Percentiles rank a stretch among this genome's conserved stretches.
phyloP scores from a whole-genome alignment of 2,329 filamentous ascomycete genomes.

The Stachybotrys elegans region DNA sequence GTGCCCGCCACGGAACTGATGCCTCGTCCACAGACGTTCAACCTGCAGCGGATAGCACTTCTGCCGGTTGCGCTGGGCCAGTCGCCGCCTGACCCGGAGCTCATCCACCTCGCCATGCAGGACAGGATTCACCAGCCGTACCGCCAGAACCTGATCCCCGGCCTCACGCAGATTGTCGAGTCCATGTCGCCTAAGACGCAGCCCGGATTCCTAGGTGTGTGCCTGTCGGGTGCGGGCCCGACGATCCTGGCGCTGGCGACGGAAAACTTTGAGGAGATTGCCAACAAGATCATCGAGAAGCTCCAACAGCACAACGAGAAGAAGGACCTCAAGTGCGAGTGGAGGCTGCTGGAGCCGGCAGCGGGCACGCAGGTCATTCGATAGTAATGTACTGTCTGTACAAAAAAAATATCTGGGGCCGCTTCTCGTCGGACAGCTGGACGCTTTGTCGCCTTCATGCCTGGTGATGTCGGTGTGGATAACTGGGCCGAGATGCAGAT shows the following conservation, averaged over 20 bases:
- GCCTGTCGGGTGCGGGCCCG: constrained; percentile 88
- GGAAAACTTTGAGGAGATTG: constrained; percentile 82
- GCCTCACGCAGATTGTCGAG: constrained; percentile 82
- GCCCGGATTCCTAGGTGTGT: constrained; percentile 86
- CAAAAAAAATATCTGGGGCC: no score
- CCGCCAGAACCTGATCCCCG: constrained; percentile 84
- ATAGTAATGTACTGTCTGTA: no score
- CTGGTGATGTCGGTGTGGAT: no score
- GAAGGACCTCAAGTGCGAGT: constrained; percentile 72
- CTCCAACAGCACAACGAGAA: constrained; percentile 56
- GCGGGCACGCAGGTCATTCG: constrained; percentile 56
- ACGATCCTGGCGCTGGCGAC: constrained; percentile 93
- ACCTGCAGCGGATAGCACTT: constrained; percentile 88
- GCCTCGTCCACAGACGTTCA: constrained; percentile 63
- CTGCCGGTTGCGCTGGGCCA: constrained; percentile 85
- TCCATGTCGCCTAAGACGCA: constrained; percentile 86
- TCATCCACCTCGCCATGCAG: constrained; percentile 98
- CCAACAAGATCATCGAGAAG: constrained; percentile 67
- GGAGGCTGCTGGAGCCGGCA: constrained; percentile 84
- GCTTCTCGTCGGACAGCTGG: no score
- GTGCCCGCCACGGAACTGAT: constrained; percentile 8
- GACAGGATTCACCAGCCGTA: constrained; percentile 98
- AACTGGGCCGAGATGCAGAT: no score
- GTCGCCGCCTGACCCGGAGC: constrained; percentile 83
- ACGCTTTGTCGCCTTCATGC: no score